A percentile compares a stretch with the other conserved stretches of the same genome.
Conservation (phyloP, 2,329 filamentous ascomycete species). For the Chrysoporthe austroafricana region DNA sequence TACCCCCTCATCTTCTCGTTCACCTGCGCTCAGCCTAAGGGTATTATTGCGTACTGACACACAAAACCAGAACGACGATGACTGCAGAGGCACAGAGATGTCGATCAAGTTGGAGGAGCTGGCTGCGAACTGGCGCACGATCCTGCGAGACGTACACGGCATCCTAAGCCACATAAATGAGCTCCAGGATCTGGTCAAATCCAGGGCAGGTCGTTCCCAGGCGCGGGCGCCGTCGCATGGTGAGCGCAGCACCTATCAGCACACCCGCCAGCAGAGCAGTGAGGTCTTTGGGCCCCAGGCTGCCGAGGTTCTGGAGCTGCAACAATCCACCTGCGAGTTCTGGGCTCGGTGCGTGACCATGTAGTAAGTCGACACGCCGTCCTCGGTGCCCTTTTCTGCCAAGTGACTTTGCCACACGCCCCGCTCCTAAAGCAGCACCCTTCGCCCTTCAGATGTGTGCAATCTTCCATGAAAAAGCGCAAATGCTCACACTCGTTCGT, state of each 20-base stretch:
- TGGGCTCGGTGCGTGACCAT: slow-evolving; percentile 28
- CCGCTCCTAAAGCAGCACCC: no score
- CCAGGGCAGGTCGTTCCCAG: neutral
- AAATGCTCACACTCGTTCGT: neutral
- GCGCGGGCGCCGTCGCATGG: neutral
- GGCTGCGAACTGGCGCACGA: slow-evolving; percentile 23
- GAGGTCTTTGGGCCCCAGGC: slow-evolving; percentile 27
- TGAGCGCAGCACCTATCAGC: slow-evolving; percentile 10
- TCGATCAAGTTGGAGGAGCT: slow-evolving; percentile 26
- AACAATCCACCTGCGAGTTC: slow-evolving; percentile 28
- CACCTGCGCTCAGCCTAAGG: neutral
- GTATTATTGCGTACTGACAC: neutral
- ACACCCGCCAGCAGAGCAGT: slow-evolving; percentile 28
- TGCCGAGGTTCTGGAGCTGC: slow-evolving; percentile 26
- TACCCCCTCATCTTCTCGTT: neutral
- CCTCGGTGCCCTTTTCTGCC: neutral
- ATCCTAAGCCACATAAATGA: slow-evolving; percentile 23
- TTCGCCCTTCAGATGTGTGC: no score
- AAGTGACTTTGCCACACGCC: neutral
- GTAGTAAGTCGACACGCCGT: slow-evolving; percentile 14
- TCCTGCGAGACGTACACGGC: slow-evolving; percentile 21
- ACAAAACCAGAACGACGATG: slow-evolving; percentile 21
- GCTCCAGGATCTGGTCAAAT: slow-evolving; percentile 20
- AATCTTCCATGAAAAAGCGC: no score
- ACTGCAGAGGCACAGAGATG: slow-evolving; percentile 21